phyloP scores from a whole-genome alignment of 2,329 filamentous ascomycete genomes.

The Pezicula radicicola region DNA sequence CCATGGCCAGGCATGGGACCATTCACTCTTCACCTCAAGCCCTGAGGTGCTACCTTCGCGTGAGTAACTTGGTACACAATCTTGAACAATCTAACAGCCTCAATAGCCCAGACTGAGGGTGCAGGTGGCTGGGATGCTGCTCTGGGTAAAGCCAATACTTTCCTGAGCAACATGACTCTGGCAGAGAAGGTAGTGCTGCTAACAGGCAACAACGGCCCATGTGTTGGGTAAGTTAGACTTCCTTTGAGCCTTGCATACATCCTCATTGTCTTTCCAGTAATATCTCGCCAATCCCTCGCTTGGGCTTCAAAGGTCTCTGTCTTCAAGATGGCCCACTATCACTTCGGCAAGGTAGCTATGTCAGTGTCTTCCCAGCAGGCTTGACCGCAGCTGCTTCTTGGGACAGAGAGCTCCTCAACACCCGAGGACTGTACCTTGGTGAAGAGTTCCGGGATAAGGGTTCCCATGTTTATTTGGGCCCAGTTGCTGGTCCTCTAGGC shows the following conservation, averaged over 20 bases:
- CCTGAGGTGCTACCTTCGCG: not conserved
- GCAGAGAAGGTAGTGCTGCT: too few species aligned
- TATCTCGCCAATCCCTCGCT: slow-evolving; percentile 9
- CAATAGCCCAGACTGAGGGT: not conserved
- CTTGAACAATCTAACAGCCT: not conserved
- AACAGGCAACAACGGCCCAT: not conserved
- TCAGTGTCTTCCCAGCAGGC: slow-evolving; percentile 65
- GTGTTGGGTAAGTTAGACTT: too few species aligned
- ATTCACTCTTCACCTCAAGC: not conserved
- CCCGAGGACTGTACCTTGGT: slow-evolving; percentile 71
- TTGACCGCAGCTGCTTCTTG: slow-evolving; percentile 72
- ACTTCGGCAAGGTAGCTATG: slow-evolving; percentile 33
- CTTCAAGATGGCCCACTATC: slow-evolving; percentile 13
- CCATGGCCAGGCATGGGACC: not conserved
- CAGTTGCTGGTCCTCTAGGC: slow-evolving; percentile 62
- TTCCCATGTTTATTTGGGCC: slow-evolving; percentile 68
- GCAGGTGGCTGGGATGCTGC: not conserved
- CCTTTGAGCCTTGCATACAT: too few species aligned
- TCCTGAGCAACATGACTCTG: too few species aligned
- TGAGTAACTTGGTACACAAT: not conserved
- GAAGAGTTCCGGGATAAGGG: slow-evolving; percentile 74
- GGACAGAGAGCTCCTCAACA: slow-evolving; percentile 68
- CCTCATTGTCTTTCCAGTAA: slow-evolving; percentile 6
- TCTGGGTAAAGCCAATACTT: not conserved
- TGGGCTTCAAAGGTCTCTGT: slow-evolving; percentile 15